phyloP scores from a whole-genome alignment of 805 yeast species.

The Candida ficus region DNA sequence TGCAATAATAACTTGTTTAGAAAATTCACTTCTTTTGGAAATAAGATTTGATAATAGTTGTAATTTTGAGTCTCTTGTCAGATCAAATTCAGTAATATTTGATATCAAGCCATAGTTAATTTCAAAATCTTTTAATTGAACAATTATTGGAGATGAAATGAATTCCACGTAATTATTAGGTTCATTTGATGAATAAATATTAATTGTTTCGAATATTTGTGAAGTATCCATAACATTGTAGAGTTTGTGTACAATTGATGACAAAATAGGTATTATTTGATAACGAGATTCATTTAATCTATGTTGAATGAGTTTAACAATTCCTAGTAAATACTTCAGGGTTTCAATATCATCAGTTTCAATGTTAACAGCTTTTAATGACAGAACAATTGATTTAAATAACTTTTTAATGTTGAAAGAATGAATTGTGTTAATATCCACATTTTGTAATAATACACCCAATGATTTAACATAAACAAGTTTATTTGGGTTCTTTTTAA shows the following conservation, averaged over 20 bases:
- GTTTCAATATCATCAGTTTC: constrained; percentile 1
- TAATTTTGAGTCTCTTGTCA: constrained; percentile 4
- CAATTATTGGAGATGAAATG: constrained; percentile 4
- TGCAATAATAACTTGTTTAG: constrained; percentile 3
- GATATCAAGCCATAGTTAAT: constrained; percentile 2
- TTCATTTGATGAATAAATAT: constrained; percentile 1
- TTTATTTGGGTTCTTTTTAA: constrained; percentile 10
- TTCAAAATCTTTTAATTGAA: constrained; percentile 3
- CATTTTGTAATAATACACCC: neutral
- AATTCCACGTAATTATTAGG: constrained; percentile 3
- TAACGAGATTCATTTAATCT: neutral
- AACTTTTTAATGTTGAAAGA: constrained; percentile 5
- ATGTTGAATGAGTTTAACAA: constrained; percentile 5
- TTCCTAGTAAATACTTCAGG: constrained; percentile 4
- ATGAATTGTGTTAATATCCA: neutral
- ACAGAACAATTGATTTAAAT: constrained; percentile 5
- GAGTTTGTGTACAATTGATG: neutral
- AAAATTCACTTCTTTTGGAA: neutral
- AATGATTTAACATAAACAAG: constrained; percentile 5
- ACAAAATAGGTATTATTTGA: constrained; percentile 5
- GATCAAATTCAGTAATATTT: neutral
- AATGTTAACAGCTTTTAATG: constrained; percentile 6
- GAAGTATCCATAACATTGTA: neutral
- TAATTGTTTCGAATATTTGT: constrained; percentile 1
- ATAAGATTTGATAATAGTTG: constrained; percentile 5